Percentiles rank a stretch among this genome's conserved stretches.
Conservation (phyloP, 139 green algal genomes). For the Raphidocelis subcapitata region DNA sequence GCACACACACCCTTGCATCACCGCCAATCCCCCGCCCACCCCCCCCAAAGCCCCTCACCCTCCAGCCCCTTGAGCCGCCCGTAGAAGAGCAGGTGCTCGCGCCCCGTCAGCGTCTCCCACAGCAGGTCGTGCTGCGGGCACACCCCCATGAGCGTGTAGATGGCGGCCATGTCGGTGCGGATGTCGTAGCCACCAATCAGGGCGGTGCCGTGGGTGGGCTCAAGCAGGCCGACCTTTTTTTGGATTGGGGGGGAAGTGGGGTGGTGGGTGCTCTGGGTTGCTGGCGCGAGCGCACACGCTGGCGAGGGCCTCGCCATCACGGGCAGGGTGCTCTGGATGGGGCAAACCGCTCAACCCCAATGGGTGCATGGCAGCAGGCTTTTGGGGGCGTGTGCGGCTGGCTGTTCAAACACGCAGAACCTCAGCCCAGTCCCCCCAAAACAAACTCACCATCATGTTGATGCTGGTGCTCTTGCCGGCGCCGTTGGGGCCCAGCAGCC, state of each 20-base stretch:
- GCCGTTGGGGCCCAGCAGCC: slow-evolving; percentile 89
- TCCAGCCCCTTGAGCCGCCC: slow-evolving; percentile 80
- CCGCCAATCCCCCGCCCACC: too few species aligned
- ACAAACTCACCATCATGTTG: slow-evolving; percentile 71
- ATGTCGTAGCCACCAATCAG: slow-evolving; percentile 63
- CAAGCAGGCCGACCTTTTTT: slow-evolving; percentile 52
- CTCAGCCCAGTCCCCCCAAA: too few species aligned
- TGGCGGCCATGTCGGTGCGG: slow-evolving; percentile 51
- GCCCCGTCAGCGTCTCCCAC: slow-evolving; percentile 82
- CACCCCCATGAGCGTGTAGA: slow-evolving; percentile 71
- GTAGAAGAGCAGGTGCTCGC: slow-evolving; percentile 94
- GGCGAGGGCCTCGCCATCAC: too few species aligned
- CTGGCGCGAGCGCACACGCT: too few species aligned
- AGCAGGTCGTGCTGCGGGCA: slow-evolving; percentile 94
- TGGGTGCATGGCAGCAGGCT: too few species aligned
- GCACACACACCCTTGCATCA: too few species aligned
- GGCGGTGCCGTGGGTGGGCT: slow-evolving; percentile 46
- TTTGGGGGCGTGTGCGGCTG: too few species aligned
- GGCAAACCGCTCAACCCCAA: too few species aligned
- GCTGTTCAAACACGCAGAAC: too few species aligned
- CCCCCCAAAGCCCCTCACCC: slow-evolving; percentile 18
- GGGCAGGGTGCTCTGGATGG: too few species aligned
- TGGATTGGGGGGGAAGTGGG: not conserved
- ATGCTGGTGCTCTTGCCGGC: slow-evolving; percentile 85
- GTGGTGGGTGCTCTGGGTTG: not conserved